Evolutionary conservation across 2,329 filamentous ascomycete species (phyloP).

Genomic region (Colletotrichum spinosum): DNA sequence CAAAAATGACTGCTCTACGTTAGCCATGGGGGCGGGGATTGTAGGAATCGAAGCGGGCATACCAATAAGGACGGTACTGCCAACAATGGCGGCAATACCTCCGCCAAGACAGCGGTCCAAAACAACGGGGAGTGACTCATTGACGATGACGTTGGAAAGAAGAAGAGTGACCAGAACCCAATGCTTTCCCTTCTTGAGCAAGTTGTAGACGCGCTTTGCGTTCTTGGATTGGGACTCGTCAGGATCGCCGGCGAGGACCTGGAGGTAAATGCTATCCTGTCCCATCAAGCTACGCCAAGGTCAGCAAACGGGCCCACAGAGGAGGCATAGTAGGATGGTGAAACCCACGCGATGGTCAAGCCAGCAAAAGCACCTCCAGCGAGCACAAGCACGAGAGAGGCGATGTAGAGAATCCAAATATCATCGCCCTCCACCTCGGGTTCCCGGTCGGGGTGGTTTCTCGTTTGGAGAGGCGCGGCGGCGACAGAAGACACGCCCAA

Average conservation of each 20-base stretch:
- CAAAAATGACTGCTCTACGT: slow-evolving; percentile 84
- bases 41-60: slow-evolving; percentile 47
- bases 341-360: slow-evolving; percentile 84
- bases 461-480: slow-evolving; percentile 56
- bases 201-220: slow-evolving; percentile 81
- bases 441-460: slow-evolving; percentile 55
- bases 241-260: slow-evolving; percentile 89
- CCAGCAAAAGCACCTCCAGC: slow-evolving; percentile 94
- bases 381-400: slow-evolving; percentile 85
- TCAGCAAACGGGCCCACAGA: slow-evolving; percentile 26
- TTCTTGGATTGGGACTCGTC: slow-evolving; percentile 89
- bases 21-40: background rate
- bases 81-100: slow-evolving; percentile 92
- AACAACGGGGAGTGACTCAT: slow-evolving; percentile 95
- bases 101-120: slow-evolving; percentile 93
- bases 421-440: slow-evolving; percentile 69
- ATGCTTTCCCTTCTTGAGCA: slow-evolving; percentile 92
- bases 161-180: slow-evolving; percentile 97
- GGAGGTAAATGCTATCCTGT: slow-evolving; percentile 95
- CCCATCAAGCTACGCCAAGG: slow-evolving; percentile 64
- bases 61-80: slow-evolving; percentile 95
- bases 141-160: slow-evolving; percentile 96
- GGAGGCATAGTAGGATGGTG: background rate
- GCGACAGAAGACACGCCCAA: slow-evolving; percentile 61
- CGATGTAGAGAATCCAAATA: slow-evolving; percentile 83